Percentiles rank a stretch among this genome's conserved stretches.
These are phyloP conservation scores for Boehmeria nivea DNA, from an alignment of 306 rosid genomes.

Conservation along the genomic window DNA sequence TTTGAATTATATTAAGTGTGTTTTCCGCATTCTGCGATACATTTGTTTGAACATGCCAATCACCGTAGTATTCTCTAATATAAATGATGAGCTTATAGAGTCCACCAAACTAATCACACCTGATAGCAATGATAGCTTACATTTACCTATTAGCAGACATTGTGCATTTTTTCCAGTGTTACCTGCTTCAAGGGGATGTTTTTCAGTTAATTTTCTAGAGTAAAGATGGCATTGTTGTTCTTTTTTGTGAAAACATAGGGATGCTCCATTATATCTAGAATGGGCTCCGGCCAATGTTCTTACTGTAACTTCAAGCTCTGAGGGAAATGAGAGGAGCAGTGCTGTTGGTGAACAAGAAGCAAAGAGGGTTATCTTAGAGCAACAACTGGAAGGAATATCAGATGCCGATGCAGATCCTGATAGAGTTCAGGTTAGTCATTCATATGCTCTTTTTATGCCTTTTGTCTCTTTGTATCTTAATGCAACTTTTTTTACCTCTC, in stretches of 20 bases:
- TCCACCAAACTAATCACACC: too few relatives aligned
- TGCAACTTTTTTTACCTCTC: background rate
- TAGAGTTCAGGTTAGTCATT: slow-evolving; percentile 75
- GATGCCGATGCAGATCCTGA: slow-evolving; percentile 76
- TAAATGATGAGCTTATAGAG: too few relatives aligned
- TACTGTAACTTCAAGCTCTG: slow-evolving; percentile 35
- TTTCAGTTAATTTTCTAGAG: background rate
- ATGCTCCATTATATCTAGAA: slow-evolving; percentile 85
- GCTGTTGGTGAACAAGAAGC: slow-evolving; percentile 48
- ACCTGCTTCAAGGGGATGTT: too few relatives aligned
- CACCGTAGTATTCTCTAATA: too few relatives aligned
- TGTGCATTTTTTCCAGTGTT: too few relatives aligned
- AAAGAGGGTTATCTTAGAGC: slow-evolving; percentile 56
- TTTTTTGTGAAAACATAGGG: slow-evolving; percentile 44
- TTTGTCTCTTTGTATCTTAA: background rate
- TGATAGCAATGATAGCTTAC: too few relatives aligned
- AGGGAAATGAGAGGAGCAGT: slow-evolving; percentile 32
- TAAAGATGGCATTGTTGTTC: slow-evolving; percentile 3
- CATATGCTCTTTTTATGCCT: background rate
- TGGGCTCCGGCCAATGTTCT: slow-evolving; percentile 90
- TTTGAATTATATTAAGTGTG: too few relatives aligned
- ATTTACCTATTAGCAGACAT: too few relatives aligned
- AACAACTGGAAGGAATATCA: slow-evolving; percentile 47
- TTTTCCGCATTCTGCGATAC: too few relatives aligned
- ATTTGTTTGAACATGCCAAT: too few relatives aligned